These are phyloP conservation scores for Penicillium subrubescens DNA, from an alignment of 495 filamentous ascomycete species.

Conservation along the genomic window DNA sequence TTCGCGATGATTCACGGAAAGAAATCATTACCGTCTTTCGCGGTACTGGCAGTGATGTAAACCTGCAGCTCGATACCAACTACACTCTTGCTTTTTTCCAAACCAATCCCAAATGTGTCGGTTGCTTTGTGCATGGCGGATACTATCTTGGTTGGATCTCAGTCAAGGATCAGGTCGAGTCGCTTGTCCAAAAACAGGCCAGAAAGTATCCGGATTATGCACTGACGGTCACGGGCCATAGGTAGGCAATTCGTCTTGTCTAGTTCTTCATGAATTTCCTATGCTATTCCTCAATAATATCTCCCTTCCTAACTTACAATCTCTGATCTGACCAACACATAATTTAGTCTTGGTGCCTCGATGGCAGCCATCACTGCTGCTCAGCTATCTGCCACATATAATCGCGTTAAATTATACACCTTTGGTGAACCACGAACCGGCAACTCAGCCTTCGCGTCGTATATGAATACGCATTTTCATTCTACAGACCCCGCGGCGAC, in stretches of 20 bases:
- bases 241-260: neutral
- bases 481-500: neutral
- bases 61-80: constrained; percentile 13
- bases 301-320: neutral
- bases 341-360: constrained; percentile 6
- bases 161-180: constrained; percentile 13
- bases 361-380: constrained; percentile 11
- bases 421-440: constrained; percentile 15
- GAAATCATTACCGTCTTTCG: constrained; percentile 14
- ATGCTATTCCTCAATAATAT: neutral
- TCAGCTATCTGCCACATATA: constrained; percentile 10
- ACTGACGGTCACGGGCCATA: constrained; percentile 11
- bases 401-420: constrained; percentile 3
- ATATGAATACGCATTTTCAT: constrained; percentile 4
- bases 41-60: constrained; percentile 8
- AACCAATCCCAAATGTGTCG: constrained; percentile 7
- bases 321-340: neutral
- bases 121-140: constrained; percentile 10
- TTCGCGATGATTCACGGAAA: constrained; percentile 7
- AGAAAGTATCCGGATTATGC: constrained; percentile 5
- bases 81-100: constrained; percentile 10
- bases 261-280: too few species aligned
- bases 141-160: constrained; percentile 15
- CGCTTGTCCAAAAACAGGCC: constrained; percentile 10
- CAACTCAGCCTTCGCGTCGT: constrained; percentile 6